Evolutionary conservation across 2,329 filamentous ascomycete species (phyloP).

Genomic region (Teratosphaeria gauchensis): DNA sequence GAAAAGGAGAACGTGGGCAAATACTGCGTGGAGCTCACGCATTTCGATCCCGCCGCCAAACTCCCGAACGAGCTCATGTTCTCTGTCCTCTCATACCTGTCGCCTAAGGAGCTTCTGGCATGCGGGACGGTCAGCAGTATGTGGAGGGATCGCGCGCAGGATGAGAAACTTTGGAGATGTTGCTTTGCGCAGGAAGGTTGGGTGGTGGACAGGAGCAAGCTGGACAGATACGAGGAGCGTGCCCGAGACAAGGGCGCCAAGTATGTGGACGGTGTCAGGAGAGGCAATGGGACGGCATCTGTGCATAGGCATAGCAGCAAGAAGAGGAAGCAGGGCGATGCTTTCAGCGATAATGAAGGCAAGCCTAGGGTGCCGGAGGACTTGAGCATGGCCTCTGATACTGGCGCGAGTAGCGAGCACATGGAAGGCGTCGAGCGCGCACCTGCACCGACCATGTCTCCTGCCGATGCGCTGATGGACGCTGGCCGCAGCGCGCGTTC

Average conservation of each 20-base stretch:
- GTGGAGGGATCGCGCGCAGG: conserved; percentile 74
- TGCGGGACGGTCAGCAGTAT: conserved; percentile 69
- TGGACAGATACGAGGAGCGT: conserved; percentile 12
- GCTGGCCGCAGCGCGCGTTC: not conserved
- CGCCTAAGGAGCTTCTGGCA: conserved; percentile 67
- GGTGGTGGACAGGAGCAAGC: conserved; percentile 30
- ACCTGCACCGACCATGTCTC: not conserved
- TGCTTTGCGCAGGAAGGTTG: conserved; percentile 82
- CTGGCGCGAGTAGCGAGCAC: not conserved
- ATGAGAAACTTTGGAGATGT: conserved; percentile 76
- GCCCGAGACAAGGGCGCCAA: conserved; percentile 9
- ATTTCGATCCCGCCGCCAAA: conserved; percentile 82
- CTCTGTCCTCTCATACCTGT: conserved; percentile 78
- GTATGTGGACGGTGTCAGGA: conserved; percentile 40
- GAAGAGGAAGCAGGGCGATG: conserved; percentile 23
- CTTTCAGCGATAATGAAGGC: conserved; percentile 23
- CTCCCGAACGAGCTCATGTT: conserved; percentile 86
- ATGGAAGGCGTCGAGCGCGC: conserved; percentile 1
- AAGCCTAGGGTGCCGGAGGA: not conserved
- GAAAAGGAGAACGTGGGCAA: conserved; percentile 9
- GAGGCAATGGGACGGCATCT: not conserved
- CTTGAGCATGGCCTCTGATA: not conserved
- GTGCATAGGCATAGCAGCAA: conserved; percentile 16
- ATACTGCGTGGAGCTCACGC: conserved; percentile 50
- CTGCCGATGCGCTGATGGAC: not conserved